Evolutionary conservation across 805 yeast genomes (phyloP).

Genomic region (Hanseniaspora thailandica): DNA sequence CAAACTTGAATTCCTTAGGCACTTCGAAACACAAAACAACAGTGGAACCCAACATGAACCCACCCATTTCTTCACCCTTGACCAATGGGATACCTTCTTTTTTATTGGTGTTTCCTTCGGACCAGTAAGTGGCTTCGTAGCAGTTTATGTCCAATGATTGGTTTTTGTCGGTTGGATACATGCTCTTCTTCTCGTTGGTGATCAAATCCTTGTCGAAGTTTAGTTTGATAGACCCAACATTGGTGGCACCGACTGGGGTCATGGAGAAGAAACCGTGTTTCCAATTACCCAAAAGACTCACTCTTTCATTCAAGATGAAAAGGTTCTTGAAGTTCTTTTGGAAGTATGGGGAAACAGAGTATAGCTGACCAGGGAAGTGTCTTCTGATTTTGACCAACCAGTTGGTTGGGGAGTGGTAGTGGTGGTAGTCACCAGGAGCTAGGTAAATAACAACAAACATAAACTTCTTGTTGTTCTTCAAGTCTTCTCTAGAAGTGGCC

Average conservation of each 20-base stretch:
- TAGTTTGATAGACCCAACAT: conserved; percentile 87
- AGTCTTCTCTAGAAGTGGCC: conserved; percentile 10
- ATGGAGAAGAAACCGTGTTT: conserved; percentile 91
- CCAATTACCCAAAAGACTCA: conserved; percentile 91
- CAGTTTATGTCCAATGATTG: conserved; percentile 40
- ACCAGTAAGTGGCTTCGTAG: conserved; percentile 83
- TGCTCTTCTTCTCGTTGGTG: conserved; percentile 54
- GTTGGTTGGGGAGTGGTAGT: conserved; percentile 88
- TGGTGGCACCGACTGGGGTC: conserved; percentile 99
- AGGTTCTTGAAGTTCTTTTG: conserved; percentile 76
- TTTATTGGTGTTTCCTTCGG: conserved; percentile 44
- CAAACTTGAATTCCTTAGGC: conserved; percentile 65
- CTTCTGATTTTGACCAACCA: conserved; percentile 93
- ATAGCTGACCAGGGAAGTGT: conserved; percentile 90
- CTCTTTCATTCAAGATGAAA: conserved; percentile 88
- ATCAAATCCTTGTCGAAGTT: conserved; percentile 83
- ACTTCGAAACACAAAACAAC: conserved; percentile 97
- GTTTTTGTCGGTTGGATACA: conserved; percentile 10
- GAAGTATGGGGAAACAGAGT: conserved; percentile 92
- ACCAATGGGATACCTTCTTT: conserved; percentile 76
- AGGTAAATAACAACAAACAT: conserved; percentile 85
- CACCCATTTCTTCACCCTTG: conserved; percentile 94
- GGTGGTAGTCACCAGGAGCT: conserved; percentile 97
- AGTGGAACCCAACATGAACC: conserved; percentile 89
- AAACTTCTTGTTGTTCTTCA: conserved; percentile 40